Base-by-base conservation (phyloP, 2,329 filamentous ascomycete genomes). In the Ophiostoma montium region DNA sequence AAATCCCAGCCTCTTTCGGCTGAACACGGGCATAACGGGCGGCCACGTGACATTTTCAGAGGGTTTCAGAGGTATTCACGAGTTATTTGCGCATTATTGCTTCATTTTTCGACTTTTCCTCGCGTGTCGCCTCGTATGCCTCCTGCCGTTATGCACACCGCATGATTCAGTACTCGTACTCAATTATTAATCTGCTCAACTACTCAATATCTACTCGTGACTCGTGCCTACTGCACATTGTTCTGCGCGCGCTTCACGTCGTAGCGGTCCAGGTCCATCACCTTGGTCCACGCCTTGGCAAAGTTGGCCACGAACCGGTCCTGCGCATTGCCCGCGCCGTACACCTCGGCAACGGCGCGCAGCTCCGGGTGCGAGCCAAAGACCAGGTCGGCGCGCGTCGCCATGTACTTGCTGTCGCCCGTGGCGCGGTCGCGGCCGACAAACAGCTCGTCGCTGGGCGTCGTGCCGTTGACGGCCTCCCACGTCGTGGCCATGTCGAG, bases 311-410 rank as follows among this genome's bases (percentile, higher is more conserved):
- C 75, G 52, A 87, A 83, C 69, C 80, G 82, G 51, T 75, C 70
- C 50, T 72, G 62, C 10, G 68, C 71, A 57, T 82, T 82, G 0
- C 68, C 59, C 55, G 70, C 71, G 35, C 68, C 83, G 57, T 87
- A 87, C 0, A 86, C 73, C 68, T 87, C 83, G 5, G 82, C 66
- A 32, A 85, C 63, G 32, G 83, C 80, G 44, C 83, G 79, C 44
- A 87, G 68, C 70, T 87, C 84, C 23, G 83, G 70, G 56, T 87
- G 82, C n/a, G 78, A 78, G 48, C 83, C 83, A 53, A 87, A 80
- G 53, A 86, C 70, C 12, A 87, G 70, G 57, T 87, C 83, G 47
- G 70, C 70, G 18, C 83, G 82, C 1, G 80, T 81, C 35, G 73
- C 83, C 7, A 71, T 78, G 78, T 80, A 87, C 68, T 80, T 84